Evolutionary conservation across 139 green algal species (phyloP), one percentile per base, ranked within the genome.

Genomic region (Tetradesmus lagerheimii): DNA sequence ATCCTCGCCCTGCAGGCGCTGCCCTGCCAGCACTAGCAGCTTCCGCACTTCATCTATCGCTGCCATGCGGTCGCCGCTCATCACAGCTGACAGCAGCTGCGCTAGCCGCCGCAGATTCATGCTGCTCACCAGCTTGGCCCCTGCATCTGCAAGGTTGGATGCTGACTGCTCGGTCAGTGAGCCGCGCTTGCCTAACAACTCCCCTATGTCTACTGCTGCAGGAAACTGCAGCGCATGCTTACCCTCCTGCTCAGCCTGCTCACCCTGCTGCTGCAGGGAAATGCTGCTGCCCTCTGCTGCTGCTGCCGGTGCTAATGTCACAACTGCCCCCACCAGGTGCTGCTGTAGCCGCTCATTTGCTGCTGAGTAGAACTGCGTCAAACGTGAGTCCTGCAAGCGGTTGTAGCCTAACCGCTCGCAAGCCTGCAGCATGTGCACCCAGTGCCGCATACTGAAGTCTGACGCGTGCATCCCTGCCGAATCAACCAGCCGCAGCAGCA

Each of bases 401-500:
- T 1, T 35, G 18, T 50, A 35, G 27, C 83, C 83, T 27, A 88
- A 38, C 11, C 64, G 38, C 38, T 80, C 14, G 25, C 29, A 39
- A 25, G 83, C 57, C 38, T 80, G 25, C 64, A 88, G 25, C 64
- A 88, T 27, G 16, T 23, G 31, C 38, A 62, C 83, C 83, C 83
- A 88, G 16, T 80, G 29, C 4, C 6, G 0, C 83, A 88, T 43
- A 4, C 29, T 66, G 64, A 88, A 88, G 37, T 50, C n/a, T 4
- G 27, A 6, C 4, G 38, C 14, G n/a, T 45, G 25, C 23, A 18
- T 9, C 18, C n/a, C 64, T 39, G 64, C 83, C 11, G 75, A 3
- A 9, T 23, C 9, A 75, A 76, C 39, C 74, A 91, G 29, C 45
- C 23, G 53, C 67, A 86, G 35, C 82, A 89, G 29, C 80, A 91